These are phyloP conservation scores for Pneumocystis canis DNA, from an alignment of 1,139 yeast genomes.

Conservation along the genomic window DNA sequence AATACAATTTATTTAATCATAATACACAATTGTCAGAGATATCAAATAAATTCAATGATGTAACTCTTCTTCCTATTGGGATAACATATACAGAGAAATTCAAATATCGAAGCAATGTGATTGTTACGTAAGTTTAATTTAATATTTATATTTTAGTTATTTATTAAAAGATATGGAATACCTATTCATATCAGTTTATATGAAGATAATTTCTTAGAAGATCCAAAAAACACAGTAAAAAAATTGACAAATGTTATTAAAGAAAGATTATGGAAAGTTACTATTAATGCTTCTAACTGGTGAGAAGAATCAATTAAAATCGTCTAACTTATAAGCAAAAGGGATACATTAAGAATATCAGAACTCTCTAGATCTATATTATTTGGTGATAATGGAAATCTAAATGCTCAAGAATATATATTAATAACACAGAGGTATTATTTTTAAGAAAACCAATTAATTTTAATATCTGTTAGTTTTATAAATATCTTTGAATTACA, in stretches of 20 bases:
- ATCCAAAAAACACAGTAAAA: background rate
- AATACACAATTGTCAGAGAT: background rate
- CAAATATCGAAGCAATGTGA: background rate
- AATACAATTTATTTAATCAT: background rate
- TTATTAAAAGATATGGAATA: background rate
- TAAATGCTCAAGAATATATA: background rate
- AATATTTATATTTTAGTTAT: background rate
- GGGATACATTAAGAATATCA: background rate
- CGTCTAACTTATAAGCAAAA: background rate
- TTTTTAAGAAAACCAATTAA: background rate
- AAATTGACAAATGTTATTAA: background rate
- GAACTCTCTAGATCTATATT: background rate
- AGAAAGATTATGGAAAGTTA: background rate
- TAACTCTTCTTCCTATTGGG: background rate
- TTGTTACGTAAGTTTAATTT: background rate
- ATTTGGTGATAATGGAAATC: background rate
- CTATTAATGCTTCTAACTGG: background rate
- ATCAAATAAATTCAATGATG: background rate
- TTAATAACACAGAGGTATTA: background rate
- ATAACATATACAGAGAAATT: background rate
- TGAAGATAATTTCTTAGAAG: background rate
- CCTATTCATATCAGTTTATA: background rate
- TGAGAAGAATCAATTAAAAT: background rate
- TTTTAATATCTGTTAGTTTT: background rate
- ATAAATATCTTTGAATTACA: background rate